Conservation (phyloP, 768 basidiomycete species). For the Amanita subjunquillea region DNA sequence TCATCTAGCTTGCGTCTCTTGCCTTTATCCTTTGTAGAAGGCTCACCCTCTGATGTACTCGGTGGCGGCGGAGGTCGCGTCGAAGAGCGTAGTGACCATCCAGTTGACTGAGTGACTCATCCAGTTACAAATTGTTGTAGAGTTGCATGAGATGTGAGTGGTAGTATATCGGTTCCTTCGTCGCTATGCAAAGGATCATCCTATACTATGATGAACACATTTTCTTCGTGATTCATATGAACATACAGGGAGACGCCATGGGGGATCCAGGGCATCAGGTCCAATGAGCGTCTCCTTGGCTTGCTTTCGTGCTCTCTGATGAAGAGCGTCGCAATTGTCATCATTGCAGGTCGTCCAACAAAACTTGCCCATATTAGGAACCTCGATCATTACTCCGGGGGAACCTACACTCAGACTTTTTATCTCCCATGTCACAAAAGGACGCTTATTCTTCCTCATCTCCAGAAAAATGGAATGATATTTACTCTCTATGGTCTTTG, state of each 20-base stretch:
- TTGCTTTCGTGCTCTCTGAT: too few relatives aligned
- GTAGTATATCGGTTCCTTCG: too few relatives aligned
- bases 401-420: slow-evolving; percentile 8
- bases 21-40: not conserved
- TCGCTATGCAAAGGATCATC: too few relatives aligned
- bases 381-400: slow-evolving; percentile 7
- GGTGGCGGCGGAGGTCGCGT: not conserved
- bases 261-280: too few relatives aligned
- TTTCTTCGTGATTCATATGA: too few relatives aligned
- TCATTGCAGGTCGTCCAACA: slow-evolving; percentile 8
- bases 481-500: slow-evolving; percentile 6
- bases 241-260: too few relatives aligned
- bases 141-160: too few relatives aligned
- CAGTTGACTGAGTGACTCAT: slow-evolving; percentile 2
- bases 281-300: too few relatives aligned
- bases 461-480: slow-evolving; percentile 4
- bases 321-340: not conserved
- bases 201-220: too few relatives aligned
- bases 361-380: slow-evolving; percentile 11
- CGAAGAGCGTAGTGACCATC: not conserved
- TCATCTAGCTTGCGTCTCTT: not conserved
- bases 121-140: not conserved
- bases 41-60: not conserved
- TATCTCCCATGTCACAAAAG: slow-evolving; percentile 11
- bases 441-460: not conserved